Evolutionary conservation across 345 rosid species (phyloP).

Genomic region (Aegle marmelos): DNA sequence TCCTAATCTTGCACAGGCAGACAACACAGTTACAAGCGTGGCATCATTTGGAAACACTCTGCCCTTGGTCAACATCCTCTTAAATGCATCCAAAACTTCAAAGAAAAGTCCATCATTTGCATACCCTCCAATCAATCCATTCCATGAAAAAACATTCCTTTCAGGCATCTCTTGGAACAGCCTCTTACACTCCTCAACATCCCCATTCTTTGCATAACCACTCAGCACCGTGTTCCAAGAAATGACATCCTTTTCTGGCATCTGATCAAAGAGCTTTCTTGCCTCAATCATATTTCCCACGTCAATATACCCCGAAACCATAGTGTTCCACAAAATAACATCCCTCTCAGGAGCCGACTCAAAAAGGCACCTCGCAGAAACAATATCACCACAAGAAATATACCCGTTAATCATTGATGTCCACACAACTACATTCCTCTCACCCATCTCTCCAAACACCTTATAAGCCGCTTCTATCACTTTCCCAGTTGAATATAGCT

Average conservation of each 20-base stretch:
- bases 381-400: constrained; percentile 47
- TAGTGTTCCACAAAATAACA: constrained; percentile 71
- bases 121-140: constrained; percentile 64
- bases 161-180: constrained; percentile 68
- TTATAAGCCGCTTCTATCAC: constrained; percentile 41
- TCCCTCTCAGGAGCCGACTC: constrained; percentile 75
- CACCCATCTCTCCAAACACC: constrained; percentile 65
- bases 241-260: constrained; percentile 71
- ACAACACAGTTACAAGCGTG: constrained; percentile 62
- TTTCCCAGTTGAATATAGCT: constrained; percentile 57
- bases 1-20: constrained; percentile 81
- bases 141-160: constrained; percentile 82
- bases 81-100: constrained; percentile 55
- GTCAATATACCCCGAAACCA: constrained; percentile 68
- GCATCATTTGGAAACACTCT: constrained; percentile 61
- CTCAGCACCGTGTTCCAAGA: constrained; percentile 79
- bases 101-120: constrained; percentile 36
- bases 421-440: constrained; percentile 77
- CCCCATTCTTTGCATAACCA: constrained; percentile 60
- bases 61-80: constrained; percentile 55
- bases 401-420: constrained; percentile 63
- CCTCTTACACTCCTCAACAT: constrained; percentile 44
- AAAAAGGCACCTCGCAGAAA: constrained; percentile 56
- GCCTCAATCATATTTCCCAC: constrained; percentile 57
- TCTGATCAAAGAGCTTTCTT: constrained; percentile 55